These are phyloP conservation scores for Paraglomus occultum DNA, from an alignment of 192 early-diverging fungal genomes.

Conservation along the genomic window DNA sequence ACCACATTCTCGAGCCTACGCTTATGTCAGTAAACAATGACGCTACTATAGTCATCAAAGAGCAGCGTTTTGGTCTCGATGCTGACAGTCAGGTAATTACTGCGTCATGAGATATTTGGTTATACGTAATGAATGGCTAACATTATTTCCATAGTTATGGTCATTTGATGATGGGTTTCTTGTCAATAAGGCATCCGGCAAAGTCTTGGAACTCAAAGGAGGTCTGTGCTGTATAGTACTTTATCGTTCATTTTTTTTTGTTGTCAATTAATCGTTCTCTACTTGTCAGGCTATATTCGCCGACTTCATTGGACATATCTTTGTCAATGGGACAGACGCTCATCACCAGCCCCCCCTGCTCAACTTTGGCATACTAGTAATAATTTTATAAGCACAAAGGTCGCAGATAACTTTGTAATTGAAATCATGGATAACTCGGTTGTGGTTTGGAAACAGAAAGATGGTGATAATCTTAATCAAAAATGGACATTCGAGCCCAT, in stretches of 20 bases:
- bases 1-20: conserved; percentile 35
- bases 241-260: neutral
- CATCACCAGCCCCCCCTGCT: neutral
- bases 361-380: conserved; percentile 20
- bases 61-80: conserved; percentile 32
- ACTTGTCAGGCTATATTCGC: conserved; percentile 9
- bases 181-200: conserved; percentile 38
- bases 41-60: conserved; percentile 28
- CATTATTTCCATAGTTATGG: conserved; percentile 33
- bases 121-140: neutral
- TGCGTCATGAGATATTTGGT: neutral
- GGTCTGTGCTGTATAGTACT: conserved; percentile 21
- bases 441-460: conserved; percentile 1
- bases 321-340: conserved; percentile 11
- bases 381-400: conserved; percentile 1
- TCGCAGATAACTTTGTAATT: too few relatives aligned
- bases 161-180: conserved; percentile 35
- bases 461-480: conserved; percentile 3
- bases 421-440: neutral
- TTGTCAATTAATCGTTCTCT: neutral
- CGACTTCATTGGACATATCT: conserved; percentile 13
- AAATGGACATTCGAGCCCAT: conserved; percentile 9
- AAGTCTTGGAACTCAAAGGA: conserved; percentile 36
- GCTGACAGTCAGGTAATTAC: conserved; percentile 27
- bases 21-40: conserved; percentile 32